Conservation (phyloP, 2,329 filamentous ascomycete species). For the Venturia nashicola region DNA sequence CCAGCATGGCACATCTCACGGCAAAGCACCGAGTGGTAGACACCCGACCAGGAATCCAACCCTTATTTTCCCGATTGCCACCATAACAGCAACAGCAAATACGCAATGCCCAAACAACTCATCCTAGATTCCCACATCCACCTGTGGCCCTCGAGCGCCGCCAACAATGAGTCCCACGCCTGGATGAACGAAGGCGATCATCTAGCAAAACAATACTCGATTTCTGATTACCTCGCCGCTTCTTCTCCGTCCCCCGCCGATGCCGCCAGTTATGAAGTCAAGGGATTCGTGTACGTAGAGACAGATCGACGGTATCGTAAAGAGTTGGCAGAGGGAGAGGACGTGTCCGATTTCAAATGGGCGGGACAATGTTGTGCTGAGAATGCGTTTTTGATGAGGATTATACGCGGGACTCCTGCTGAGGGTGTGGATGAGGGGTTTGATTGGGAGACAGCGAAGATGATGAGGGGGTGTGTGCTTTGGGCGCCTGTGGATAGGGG, state of each 20-base stretch:
- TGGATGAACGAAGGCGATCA: slow-evolving; percentile 54
- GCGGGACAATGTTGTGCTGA: slow-evolving; percentile 62
- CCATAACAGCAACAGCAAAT: neutral
- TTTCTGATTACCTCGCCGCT: slow-evolving; percentile 44
- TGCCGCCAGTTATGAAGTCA: slow-evolving; percentile 14
- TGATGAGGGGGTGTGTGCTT: slow-evolving; percentile 60
- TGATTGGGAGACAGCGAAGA: slow-evolving; percentile 33
- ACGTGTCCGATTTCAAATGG: slow-evolving; percentile 31
- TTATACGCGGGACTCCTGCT: slow-evolving; percentile 48
- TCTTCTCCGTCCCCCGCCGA: slow-evolving; percentile 14
- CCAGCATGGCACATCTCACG: neutral
- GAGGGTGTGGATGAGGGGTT: slow-evolving; percentile 49
- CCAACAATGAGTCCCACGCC: slow-evolving; percentile 48
- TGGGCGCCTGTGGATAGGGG: slow-evolving; percentile 77
- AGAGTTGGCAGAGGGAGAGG: slow-evolving; percentile 6
- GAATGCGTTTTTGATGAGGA: slow-evolving; percentile 53
- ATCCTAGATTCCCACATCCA: slow-evolving; percentile 90
- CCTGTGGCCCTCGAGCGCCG: slow-evolving; percentile 58
- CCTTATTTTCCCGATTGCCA: neutral
- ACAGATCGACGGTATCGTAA: slow-evolving; percentile 48
- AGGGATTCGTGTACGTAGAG: slow-evolving; percentile 72
- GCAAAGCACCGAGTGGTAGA: neutral
- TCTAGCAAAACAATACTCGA: slow-evolving; percentile 51
- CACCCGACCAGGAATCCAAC: neutral
- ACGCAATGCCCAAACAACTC: slow-evolving; percentile 16